Evolutionary conservation across 2,329 filamentous ascomycete genomes (phyloP).

Genomic region (Neonectria punicea): DNA sequence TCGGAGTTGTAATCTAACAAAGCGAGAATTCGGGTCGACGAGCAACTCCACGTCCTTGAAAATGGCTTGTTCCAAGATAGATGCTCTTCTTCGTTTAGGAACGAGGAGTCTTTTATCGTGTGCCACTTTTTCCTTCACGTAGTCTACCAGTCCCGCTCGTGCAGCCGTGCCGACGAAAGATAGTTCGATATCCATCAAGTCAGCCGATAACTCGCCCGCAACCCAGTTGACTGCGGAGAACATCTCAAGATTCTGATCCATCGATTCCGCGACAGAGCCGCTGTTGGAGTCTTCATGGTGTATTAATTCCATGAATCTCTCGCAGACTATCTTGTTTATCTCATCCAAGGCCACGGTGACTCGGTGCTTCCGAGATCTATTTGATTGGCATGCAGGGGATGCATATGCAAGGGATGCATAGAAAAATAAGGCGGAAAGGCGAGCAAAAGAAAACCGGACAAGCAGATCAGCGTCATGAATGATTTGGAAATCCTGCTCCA

Average conservation of each 20-base stretch:
- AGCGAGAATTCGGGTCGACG: too few relatives aligned
- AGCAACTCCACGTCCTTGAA: not conserved
- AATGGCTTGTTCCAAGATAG: not conserved
- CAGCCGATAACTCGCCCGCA: not conserved
- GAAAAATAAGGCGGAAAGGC: too few relatives aligned
- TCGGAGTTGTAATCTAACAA: not conserved
- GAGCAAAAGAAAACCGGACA: too few relatives aligned
- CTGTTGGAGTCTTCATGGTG: too few relatives aligned
- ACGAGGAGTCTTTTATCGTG: not conserved
- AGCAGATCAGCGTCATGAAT: too few relatives aligned
- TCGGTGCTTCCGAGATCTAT: not conserved
- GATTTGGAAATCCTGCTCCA: too few relatives aligned
- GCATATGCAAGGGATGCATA: too few relatives aligned
- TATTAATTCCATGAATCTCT: not conserved
- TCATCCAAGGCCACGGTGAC: not conserved
- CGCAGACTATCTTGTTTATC: not conserved
- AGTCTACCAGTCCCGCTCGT: not conserved
- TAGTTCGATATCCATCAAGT: not conserved
- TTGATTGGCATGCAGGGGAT: too few relatives aligned
- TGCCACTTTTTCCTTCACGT: not conserved
- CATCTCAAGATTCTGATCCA: not conserved
- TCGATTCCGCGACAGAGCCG: not conserved
- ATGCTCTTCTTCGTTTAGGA: not conserved
- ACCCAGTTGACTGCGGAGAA: not conserved
- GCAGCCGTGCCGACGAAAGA: not conserved